Percentiles rank a stretch among this genome's conserved stretches.
Evolutionary conservation across 495 filamentous ascomycete genomes (phyloP).

Genomic region (Hyaloscypha hepaticicola): DNA sequence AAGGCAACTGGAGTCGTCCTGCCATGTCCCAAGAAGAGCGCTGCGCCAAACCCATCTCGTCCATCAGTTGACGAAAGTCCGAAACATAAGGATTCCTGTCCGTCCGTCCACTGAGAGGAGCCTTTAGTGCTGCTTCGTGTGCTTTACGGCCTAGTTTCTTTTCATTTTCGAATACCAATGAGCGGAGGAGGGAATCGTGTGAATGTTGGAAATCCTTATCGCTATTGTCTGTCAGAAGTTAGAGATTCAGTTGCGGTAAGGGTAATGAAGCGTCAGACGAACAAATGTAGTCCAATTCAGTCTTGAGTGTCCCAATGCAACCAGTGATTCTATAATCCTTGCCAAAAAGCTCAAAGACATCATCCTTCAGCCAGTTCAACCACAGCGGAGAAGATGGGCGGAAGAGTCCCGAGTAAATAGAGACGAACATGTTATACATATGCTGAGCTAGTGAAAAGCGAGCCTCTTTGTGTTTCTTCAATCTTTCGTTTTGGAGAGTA

Average conservation of each 20-base stretch:
- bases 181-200: background rate
- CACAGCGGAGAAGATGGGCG: slow-evolving; percentile 1
- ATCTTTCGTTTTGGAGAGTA: no score
- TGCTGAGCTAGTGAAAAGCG: background rate
- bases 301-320: background rate
- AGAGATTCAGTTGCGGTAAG: background rate
- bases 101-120: no score
- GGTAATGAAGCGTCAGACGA: background rate
- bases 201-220: no score
- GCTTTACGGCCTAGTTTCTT: background rate
- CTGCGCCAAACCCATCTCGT: no score
- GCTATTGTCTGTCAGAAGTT: background rate
- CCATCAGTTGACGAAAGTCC: no score
- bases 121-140: no score
- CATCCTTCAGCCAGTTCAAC: slow-evolving; percentile 2
- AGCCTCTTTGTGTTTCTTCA: no score
- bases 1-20: no score
- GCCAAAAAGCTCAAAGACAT: slow-evolving; percentile 6
- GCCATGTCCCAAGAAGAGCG: no score
- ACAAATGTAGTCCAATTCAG: background rate
- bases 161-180: background rate
- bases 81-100: no score
- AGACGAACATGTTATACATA: slow-evolving; percentile 16
- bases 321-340: background rate
- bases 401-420: slow-evolving; percentile 8